Evolutionary conservation across 2,329 filamentous ascomycete species (phyloP).

Genomic region (Ophiostoma novo-ulmi): DNA sequence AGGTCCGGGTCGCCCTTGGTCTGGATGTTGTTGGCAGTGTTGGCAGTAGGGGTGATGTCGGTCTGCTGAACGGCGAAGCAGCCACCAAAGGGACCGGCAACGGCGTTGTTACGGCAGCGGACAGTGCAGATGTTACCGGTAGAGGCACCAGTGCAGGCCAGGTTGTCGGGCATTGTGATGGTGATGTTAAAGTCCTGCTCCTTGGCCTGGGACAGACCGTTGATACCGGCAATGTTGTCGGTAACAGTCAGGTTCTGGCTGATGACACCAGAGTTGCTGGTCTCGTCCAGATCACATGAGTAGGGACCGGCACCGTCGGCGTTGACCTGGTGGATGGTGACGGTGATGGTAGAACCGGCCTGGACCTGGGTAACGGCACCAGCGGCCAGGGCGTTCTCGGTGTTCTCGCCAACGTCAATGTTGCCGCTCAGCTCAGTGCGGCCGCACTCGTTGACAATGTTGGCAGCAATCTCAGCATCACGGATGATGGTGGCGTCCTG

Average conservation of each 20-base stretch:
- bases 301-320: conserved; percentile 53
- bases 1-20: conserved; percentile 40
- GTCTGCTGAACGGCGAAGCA: conserved; percentile 55
- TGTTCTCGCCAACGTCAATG: conserved; percentile 56
- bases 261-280: conserved; percentile 42
- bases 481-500: conserved; percentile 59
- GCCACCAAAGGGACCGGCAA: conserved; percentile 41
- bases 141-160: conserved; percentile 49
- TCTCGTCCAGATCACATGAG: conserved; percentile 48
- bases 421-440: conserved; percentile 55
- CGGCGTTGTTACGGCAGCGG: conserved; percentile 54
- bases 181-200: conserved; percentile 45
- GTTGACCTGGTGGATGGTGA: conserved; percentile 52
- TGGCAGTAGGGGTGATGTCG: conserved; percentile 40
- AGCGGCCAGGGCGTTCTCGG: conserved; percentile 47
- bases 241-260: conserved; percentile 48
- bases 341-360: conserved; percentile 41
- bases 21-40: conserved; percentile 39
- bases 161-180: conserved; percentile 46
- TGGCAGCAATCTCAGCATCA: conserved; percentile 48
- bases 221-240: conserved; percentile 28
- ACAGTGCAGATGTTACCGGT: conserved; percentile 56
- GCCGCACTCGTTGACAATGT: conserved; percentile 55
- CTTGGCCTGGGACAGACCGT: conserved; percentile 28
- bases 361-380: conserved; percentile 46